Percentiles rank a stretch among this genome's conserved stretches.
These are phyloP conservation scores for Globisporangium paddicum DNA, from an alignment of 352 stramenopile species.

Conservation along the genomic window DNA sequence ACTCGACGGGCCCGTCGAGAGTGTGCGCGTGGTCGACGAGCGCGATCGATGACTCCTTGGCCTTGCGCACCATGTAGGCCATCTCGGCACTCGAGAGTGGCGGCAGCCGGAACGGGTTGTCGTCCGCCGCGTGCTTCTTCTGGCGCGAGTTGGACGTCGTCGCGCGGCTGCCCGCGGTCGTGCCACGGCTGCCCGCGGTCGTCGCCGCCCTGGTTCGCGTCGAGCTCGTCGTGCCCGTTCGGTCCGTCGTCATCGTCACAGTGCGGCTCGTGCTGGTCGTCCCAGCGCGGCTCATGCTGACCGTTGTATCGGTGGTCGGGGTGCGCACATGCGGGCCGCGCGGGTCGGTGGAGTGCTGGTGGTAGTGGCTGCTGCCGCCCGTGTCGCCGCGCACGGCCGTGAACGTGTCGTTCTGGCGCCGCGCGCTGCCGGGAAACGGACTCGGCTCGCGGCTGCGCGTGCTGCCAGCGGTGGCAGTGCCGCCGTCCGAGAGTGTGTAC, in stretches of 20 bases:
- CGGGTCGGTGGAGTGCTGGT: not conserved
- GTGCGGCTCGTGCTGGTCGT: not conserved
- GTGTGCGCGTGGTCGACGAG: constrained; percentile 71
- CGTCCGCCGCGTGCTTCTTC: constrained; percentile 5
- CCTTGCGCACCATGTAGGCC: constrained; percentile 62
- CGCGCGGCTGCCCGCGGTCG: not conserved
- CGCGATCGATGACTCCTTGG: constrained; percentile 61
- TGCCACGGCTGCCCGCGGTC: too few relatives aligned
- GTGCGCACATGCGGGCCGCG: not conserved
- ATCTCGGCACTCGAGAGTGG: constrained; percentile 33
- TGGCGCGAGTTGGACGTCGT: not conserved
- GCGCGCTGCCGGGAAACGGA: too few relatives aligned
- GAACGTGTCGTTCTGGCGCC: too few relatives aligned
- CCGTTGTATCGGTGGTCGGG: too few relatives aligned
- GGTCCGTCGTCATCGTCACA: not conserved
- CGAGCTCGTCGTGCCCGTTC: not conserved
- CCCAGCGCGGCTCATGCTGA: too few relatives aligned
- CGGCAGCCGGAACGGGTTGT: constrained; percentile 19
- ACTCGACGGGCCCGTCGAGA: constrained; percentile 65
- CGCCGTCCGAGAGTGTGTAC: constrained; percentile 14
- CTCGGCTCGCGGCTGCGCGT: constrained; percentile 14
- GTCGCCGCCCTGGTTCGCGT: too few relatives aligned
- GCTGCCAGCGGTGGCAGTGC: not conserved
- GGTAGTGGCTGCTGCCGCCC: too few relatives aligned
- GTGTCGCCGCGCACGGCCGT: too few relatives aligned